Evolutionary conservation across 1,284 basidiomycete genomes (phyloP), one percentile per base, ranked within the genome.

Genomic region (Mycena citricolor): DNA sequence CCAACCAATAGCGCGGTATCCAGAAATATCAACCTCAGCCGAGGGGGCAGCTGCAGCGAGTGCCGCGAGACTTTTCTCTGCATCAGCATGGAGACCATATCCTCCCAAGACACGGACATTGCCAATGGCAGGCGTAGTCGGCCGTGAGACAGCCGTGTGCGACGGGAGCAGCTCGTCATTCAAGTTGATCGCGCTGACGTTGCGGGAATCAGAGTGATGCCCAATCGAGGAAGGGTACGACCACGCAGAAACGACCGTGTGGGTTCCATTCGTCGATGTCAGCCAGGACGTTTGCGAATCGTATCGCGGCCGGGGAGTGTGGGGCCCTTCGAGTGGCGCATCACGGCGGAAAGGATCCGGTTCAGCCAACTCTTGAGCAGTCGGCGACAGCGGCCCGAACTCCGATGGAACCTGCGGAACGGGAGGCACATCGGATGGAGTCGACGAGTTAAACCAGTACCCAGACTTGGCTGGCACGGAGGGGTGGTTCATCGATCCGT

Each of bases 211-310:
- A 20, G 58, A 61, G 23, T 64, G 64, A 24, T 63, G 49, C 23
- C 36, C 62, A 17, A 61, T 63, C 12, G 69, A 71, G 3, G 74
- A 61, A 11, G 84, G 76, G 66, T 76, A 86, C 3, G 81, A 84
- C 81, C 83, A 86, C 8, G 75, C 71, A 26, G 83, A 76, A 17
- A 80, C 49, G 0, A 79, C 79, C 8, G 68, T 64, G 39, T 76
- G 77, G 5, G 77, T 75, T n/a, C 70, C 76, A 32, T 73, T 70
- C 3, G 74, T 73, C 10, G 83, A 83, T 0, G 80, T 81, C 38
- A 86, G 60, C 83, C 84, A 86, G 5, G 84, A 86, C 12, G 69
- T 79, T 55, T 83, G 79, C 4, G 83, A 84, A 10, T 72, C 78
- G 26, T 79, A 62, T 28, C 80, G 75, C 21, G 57, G 57, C 34